phyloP scores from a whole-genome alignment of 2,329 filamentous ascomycete species.

The Fusarium paranaense region DNA sequence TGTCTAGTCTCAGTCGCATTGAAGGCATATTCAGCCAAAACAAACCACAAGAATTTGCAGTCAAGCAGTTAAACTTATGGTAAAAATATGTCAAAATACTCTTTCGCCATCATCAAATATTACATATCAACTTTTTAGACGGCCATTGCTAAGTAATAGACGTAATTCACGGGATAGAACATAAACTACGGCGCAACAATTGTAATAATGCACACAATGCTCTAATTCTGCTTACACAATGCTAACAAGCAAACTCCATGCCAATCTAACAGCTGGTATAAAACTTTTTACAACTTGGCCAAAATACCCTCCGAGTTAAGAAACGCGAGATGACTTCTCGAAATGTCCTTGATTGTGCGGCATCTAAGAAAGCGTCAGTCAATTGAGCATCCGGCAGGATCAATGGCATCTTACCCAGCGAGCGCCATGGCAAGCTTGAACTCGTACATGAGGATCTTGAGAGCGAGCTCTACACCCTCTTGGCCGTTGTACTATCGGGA shows the following conservation, averaged over 20 bases:
- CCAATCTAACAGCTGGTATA: not conserved
- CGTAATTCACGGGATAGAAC: no score
- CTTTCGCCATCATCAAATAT: no score
- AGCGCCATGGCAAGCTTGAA: constrained; percentile 44
- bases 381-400: not conserved
- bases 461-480: constrained; percentile 46
- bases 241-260: not conserved
- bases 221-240: not conserved
- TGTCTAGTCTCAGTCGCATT: no score
- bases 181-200: no score
- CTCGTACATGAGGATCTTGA: constrained; percentile 50
- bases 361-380: constrained; percentile 13
- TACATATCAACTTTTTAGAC: no score
- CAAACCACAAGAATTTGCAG: no score
- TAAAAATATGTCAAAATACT: no score
- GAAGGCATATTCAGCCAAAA: no score
- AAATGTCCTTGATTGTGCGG: constrained; percentile 38
- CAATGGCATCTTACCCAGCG: constrained; percentile 18
- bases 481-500: constrained; percentile 41
- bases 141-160: no score
- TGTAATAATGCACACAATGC: not conserved
- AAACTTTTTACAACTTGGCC: constrained; percentile 21
- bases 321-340: constrained; percentile 29
- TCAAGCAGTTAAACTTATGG: no score
- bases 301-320: constrained; percentile 30